phyloP scores from a whole-genome alignment of 2,329 filamentous ascomycete species.

The Penicillium sp. region DNA sequence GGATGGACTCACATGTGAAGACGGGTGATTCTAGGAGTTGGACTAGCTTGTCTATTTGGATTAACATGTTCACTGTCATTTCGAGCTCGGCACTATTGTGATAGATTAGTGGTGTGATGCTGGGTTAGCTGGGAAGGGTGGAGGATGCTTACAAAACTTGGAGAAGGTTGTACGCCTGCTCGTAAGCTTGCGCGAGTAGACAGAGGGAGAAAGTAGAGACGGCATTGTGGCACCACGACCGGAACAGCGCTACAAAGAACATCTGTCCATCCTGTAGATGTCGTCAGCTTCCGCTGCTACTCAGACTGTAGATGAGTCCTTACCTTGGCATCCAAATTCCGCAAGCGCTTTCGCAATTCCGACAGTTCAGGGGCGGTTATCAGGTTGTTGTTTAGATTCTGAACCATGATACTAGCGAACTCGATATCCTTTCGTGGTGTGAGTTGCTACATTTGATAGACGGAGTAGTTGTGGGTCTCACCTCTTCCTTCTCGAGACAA shows the following conservation, averaged over 20 bases:
- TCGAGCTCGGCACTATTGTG: slow-evolving; percentile 72
- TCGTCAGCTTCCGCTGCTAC: no score
- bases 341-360: slow-evolving; percentile 77
- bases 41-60: slow-evolving; percentile 96
- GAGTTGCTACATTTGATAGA: slow-evolving; percentile 7
- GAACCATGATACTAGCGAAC: slow-evolving; percentile 98
- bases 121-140: no score
- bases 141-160: slow-evolving; percentile 69
- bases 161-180: slow-evolving; percentile 90
- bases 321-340: slow-evolving; percentile 81
- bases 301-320: no score
- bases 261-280: slow-evolving; percentile 77
- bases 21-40: slow-evolving; percentile 94
- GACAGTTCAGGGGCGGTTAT: slow-evolving; percentile 91
- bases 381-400: slow-evolving; percentile 97
- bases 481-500: slow-evolving; percentile 90
- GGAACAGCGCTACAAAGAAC: slow-evolving; percentile 87
- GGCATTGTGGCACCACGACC: slow-evolving; percentile 96
- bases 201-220: slow-evolving; percentile 96
- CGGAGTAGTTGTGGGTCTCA: slow-evolving; percentile 12
- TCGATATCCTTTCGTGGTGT: slow-evolving; percentile 91
- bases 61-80: slow-evolving; percentile 97
- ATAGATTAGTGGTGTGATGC: no score
- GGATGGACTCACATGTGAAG: slow-evolving; percentile 67
- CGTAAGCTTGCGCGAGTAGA: slow-evolving; percentile 89